A percentile compares a stretch with the other conserved stretches of the same genome.
Evolutionary conservation across 495 filamentous ascomycete genomes (phyloP).

Genomic region (Lasiosphaeriaceae sp.): DNA sequence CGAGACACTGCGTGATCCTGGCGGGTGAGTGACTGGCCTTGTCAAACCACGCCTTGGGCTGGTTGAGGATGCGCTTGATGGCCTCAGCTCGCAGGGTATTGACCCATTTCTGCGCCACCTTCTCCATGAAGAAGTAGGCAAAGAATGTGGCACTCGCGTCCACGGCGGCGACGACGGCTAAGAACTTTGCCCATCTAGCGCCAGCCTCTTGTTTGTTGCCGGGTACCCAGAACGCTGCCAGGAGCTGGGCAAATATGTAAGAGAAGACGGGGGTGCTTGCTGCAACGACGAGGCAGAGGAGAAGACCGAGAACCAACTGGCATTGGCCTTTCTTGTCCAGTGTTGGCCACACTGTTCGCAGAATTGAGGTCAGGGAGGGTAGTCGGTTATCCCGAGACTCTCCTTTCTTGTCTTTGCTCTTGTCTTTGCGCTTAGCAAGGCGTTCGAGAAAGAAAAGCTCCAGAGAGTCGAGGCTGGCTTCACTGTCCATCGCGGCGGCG

Average conservation of each 20-base stretch:
- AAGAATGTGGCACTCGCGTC: constrained; percentile 63
- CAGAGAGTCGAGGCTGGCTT: constrained; percentile 20
- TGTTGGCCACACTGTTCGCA: constrained; percentile 69
- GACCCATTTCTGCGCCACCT: constrained; percentile 73
- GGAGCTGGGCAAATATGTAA: constrained; percentile 69
- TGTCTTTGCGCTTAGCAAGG: constrained; percentile 18
- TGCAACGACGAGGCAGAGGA: constrained; percentile 60
- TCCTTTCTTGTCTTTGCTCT: constrained; percentile 9
- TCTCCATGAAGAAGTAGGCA: constrained; percentile 67
- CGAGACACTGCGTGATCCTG: constrained; percentile 65
- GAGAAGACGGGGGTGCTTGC: constrained; percentile 74
- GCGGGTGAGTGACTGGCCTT: constrained; percentile 59
- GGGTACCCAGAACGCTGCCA: constrained; percentile 61
- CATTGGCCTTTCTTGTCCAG: constrained; percentile 49
- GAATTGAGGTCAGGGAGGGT: constrained; percentile 54
- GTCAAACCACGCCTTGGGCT: constrained; percentile 85
- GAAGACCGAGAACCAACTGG: constrained; percentile 57
- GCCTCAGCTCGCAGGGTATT: constrained; percentile 66
- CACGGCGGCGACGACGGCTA: constrained; percentile 63
- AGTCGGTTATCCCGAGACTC: not conserved
- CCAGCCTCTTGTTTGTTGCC: constrained; percentile 43
- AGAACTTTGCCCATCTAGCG: constrained; percentile 62
- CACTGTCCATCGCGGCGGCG: not conserved
- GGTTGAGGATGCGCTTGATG: constrained; percentile 66
- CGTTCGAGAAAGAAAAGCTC: constrained; percentile 27